Percentiles rank a stretch among this genome's conserved stretches.
phyloP scores from a whole-genome alignment of 352 stramenopile genomes.

The Phytophthora pistaciae region DNA sequence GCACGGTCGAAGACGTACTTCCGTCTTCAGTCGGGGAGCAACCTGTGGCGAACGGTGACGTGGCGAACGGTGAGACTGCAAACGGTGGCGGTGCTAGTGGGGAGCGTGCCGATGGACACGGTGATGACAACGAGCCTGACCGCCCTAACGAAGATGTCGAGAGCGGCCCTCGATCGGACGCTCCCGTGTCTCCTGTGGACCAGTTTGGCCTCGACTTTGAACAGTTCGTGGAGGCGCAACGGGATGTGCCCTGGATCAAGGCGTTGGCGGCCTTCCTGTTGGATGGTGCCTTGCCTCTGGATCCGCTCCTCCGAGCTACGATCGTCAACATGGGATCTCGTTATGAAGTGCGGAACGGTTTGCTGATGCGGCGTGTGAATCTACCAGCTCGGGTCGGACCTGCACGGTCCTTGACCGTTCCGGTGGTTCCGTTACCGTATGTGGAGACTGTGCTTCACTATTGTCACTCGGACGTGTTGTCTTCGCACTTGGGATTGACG shows the following conservation, averaged over 20 bases:
- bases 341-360: constrained; percentile 1
- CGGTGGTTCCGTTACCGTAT: constrained; percentile 6
- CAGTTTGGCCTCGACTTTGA: constrained; percentile 3
- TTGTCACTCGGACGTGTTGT: constrained; percentile 15
- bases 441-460: constrained; percentile 16
- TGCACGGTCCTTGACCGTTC: constrained; percentile 4
- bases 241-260: constrained; percentile 1
- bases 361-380: constrained; percentile 10
- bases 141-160: background rate
- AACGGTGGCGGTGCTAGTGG: background rate
- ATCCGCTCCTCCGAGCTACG: background rate
- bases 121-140: background rate
- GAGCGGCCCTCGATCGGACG: background rate
- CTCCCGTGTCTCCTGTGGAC: background rate
- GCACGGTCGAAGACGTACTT: background rate
- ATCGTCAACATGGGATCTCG: background rate
- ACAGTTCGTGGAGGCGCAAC: background rate
- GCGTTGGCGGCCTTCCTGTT: constrained; percentile 6
- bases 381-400: background rate
- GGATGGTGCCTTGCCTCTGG: constrained; percentile 6
- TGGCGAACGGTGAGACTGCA: background rate
- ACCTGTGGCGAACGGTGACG: background rate
- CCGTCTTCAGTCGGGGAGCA: constrained; percentile 2
- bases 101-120: background rate
- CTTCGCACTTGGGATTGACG: constrained; percentile 1